These are phyloP conservation scores for Penicillium glabrum DNA, from an alignment of 2,329 filamentous ascomycete genomes.

Conservation along the genomic window DNA sequence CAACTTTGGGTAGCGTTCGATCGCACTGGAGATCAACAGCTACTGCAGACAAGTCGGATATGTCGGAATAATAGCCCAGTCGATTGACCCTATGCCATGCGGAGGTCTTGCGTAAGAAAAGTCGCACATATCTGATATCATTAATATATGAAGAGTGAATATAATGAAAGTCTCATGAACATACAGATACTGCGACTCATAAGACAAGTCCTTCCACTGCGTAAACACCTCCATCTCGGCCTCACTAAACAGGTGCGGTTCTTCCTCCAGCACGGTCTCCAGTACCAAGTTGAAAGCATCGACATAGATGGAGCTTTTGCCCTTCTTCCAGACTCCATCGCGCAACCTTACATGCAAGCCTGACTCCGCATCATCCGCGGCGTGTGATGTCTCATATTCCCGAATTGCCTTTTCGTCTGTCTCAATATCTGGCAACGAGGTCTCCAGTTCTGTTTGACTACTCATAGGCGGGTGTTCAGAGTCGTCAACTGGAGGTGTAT, in stretches of 20 bases:
- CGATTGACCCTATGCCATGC: constrained; percentile 83
- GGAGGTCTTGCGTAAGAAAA: constrained; percentile 89
- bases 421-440: constrained; percentile 66
- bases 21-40: constrained; percentile 63
- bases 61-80: constrained; percentile 78
- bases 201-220: constrained; percentile 70
- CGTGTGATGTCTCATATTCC: constrained; percentile 71
- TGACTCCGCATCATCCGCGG: constrained; percentile 45
- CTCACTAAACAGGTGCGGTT: constrained; percentile 81
- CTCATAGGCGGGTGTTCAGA: constrained; percentile 27
- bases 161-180: neutral
- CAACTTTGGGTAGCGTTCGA: constrained; percentile 56
- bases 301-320: constrained; percentile 88
- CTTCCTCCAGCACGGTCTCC: constrained; percentile 84
- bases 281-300: constrained; percentile 95
- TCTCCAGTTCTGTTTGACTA: constrained; percentile 67
- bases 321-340: constrained; percentile 66
- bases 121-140: constrained; percentile 71
- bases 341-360: constrained; percentile 53
- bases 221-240: constrained; percentile 75
- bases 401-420: constrained; percentile 71
- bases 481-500: constrained; percentile 30
- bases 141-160: neutral
- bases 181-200: constrained; percentile 89
- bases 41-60: constrained; percentile 69